Percentiles rank a stretch among this genome's conserved stretches.
Evolutionary conservation across 2,329 filamentous ascomycete species (phyloP).

Genomic region (Amauroascus niger): DNA sequence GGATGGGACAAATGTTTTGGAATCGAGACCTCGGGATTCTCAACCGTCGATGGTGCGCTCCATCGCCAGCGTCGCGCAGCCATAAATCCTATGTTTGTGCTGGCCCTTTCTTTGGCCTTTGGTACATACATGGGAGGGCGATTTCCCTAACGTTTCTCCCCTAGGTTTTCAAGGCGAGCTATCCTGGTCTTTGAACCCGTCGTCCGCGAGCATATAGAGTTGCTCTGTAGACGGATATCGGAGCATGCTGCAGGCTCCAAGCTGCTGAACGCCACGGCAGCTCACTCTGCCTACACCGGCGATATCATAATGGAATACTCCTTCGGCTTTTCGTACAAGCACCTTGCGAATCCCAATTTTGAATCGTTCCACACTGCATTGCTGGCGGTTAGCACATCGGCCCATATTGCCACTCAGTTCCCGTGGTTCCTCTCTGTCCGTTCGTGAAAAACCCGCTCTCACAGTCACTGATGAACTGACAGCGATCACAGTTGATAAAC

Average conservation of each 20-base stretch:
- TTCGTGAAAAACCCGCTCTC: neutral
- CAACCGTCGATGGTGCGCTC: constrained; percentile 18
- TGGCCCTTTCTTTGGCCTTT: neutral
- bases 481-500: neutral
- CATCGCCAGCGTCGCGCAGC: constrained; percentile 11
- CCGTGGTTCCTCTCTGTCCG: neutral
- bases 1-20: constrained; percentile 21
- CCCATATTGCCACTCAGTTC: neutral
- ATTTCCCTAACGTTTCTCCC: neutral
- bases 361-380: constrained; percentile 18
- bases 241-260: constrained; percentile 14
- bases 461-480: neutral
- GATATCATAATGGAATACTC: constrained; percentile 25
- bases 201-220: constrained; percentile 19
- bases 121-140: too few relatives aligned
- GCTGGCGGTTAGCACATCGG: neutral
- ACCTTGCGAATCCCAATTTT: constrained; percentile 19
- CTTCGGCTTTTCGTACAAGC: constrained; percentile 22
- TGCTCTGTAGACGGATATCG: constrained; percentile 19
- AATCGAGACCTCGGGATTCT: constrained; percentile 23
- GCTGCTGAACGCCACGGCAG: constrained; percentile 15
- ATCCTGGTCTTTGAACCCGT: constrained; percentile 20
- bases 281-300: constrained; percentile 20
- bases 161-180: constrained; percentile 18
- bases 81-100: constrained; percentile 21